Evolutionary conservation across 1,284 basidiomycete genomes (phyloP), one percentile per base, ranked within the genome.

Genomic region (Neonothopanus nambi): DNA sequence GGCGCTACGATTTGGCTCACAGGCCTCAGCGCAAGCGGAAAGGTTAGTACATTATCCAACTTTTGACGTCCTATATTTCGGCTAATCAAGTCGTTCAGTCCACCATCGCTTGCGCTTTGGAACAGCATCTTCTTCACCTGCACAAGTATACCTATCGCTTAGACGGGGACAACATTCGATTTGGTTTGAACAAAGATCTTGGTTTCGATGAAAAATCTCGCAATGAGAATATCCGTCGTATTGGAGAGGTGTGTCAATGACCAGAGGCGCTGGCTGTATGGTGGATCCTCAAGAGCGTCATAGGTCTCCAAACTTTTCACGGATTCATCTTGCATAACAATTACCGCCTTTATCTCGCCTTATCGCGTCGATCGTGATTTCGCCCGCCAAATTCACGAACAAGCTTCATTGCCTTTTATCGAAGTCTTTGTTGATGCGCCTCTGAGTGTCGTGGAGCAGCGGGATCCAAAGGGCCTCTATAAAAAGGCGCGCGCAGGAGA

Each of bases 301-400:
- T 20, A 95, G 93, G 93, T 99, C 48, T 89, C 97, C 26, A 94
- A 94, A 66, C 80, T 99, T 37, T 98, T 99, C 70, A 85, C 95
- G 13, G 91, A 95, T 62, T 86, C 95, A 2, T 87, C 84, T 38
- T 89, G 89, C 59, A 81, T 98, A 62, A 81, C 91, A 20, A 81
- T 98, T 66, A 97, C 97, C 7, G 95, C 96, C 24, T 99, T 99
- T 77, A 99, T 99, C 72, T 98, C 95, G 6, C 97, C 97, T n/a
- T 98, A 95, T 71, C 82, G 85, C 44, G 83, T 86, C 3, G 97
- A 99, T 76, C 87, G 96, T 44, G 80, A 85, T 17, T 70, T 91
- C 55, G 97, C 93, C 23, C 85, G 97, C 50, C 77, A 87, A 59
- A 79, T 99, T 38, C 96, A 99, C 73, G 77, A 82, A 44, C 78